A percentile compares a stretch with the other conserved stretches of the same genome.
These are phyloP conservation scores for Tetraselmis striata DNA, from an alignment of 139 green algal genomes.

Conservation along the genomic window DNA sequence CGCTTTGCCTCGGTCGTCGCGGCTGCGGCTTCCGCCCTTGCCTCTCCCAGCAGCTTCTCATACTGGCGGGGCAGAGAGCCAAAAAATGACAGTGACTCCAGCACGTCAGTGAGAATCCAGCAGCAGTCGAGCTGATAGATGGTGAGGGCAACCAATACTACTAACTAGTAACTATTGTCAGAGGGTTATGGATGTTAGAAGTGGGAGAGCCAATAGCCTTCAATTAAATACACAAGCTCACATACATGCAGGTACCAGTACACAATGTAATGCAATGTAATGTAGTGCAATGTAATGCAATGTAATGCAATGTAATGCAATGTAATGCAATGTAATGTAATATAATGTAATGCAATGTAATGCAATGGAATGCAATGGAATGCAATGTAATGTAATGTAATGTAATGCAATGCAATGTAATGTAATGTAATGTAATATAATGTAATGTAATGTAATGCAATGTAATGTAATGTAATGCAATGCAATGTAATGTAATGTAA, in stretches of 20 bases:
- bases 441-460: conserved; percentile 1
- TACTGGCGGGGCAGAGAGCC: too few relatives aligned
- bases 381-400: conserved; percentile 4
- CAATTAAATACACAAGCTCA: too few relatives aligned
- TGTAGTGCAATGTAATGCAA: conserved; percentile 1
- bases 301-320: conserved; percentile 6
- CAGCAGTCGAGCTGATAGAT: too few relatives aligned
- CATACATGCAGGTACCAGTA: too few relatives aligned
- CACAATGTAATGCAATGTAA: conserved; percentile 5
- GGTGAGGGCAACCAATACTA: too few relatives aligned
- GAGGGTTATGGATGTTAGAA: too few relatives aligned
- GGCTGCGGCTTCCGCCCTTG: not conserved
- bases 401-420: not conserved
- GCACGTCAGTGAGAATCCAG: too few relatives aligned
- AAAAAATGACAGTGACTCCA: too few relatives aligned
- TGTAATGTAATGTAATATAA: conserved; percentile 3
- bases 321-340: conserved; percentile 9
- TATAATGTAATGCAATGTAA: conserved; percentile 8
- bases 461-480: not conserved
- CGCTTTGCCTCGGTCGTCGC: not conserved
- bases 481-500: not conserved
- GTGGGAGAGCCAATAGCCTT: too few relatives aligned
- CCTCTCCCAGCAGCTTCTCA: not conserved
- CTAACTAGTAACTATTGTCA: too few relatives aligned
- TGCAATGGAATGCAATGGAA: conserved; percentile 9